A percentile compares a stretch with the other conserved stretches of the same genome.
phyloP scores from a whole-genome alignment of 2,329 filamentous ascomycete species.

The Nannizziopsis arthrosporioides region DNA sequence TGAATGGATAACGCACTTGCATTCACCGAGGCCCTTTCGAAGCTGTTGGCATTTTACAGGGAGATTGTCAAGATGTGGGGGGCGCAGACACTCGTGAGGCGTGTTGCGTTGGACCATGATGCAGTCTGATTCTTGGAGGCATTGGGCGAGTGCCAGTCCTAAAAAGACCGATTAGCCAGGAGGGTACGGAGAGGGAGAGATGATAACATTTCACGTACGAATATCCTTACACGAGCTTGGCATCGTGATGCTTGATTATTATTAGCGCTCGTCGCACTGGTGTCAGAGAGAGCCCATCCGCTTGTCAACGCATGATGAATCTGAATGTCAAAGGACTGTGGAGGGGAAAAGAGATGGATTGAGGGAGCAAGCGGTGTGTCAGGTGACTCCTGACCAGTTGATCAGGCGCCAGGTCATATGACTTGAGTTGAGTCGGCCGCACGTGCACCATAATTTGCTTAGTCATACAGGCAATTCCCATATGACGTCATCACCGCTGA shows the following conservation, averaged over 20 bases:
- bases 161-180: constrained; percentile 14
- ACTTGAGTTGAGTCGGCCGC: too few species aligned
- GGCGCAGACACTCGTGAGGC: constrained; percentile 75
- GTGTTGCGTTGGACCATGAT: constrained; percentile 83
- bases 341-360: too few species aligned
- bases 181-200: not conserved
- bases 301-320: not conserved
- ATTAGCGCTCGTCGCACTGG: too few species aligned
- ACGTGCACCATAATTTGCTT: too few species aligned
- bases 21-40: constrained; percentile 84
- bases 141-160: constrained; percentile 88
- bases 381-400: too few species aligned
- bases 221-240: constrained; percentile 95
- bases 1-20: constrained; percentile 46
- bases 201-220: constrained; percentile 54
- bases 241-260: constrained; percentile 44
- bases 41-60: constrained; percentile 85
- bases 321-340: too few species aligned
- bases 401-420: too few species aligned
- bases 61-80: constrained; percentile 68
- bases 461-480: too few species aligned
- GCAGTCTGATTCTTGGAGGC: constrained; percentile 92
- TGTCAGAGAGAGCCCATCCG: not conserved
- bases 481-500: too few species aligned
- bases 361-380: too few species aligned